phyloP scores from a whole-genome alignment of 148 eudicot species.

The Vaccinium macrocarpon region DNA sequence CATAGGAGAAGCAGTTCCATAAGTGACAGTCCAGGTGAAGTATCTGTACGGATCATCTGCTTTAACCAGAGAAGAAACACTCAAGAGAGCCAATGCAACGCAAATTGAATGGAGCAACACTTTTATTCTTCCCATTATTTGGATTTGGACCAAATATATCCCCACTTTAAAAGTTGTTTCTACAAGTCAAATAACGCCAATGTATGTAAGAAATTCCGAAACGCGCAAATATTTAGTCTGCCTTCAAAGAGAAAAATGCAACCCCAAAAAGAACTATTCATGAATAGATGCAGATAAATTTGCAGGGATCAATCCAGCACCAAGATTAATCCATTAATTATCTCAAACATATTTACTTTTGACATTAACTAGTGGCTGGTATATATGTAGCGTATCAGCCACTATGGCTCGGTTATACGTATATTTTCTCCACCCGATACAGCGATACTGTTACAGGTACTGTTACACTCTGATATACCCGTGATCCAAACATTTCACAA shows the following conservation, averaged over 20 bases:
- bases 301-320: background rate
- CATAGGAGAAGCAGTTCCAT: slow-evolving; percentile 76
- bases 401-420: too few relatives aligned
- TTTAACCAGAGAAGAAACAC: slow-evolving; percentile 36
- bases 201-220: background rate
- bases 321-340: too few relatives aligned
- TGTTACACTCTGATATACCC: too few relatives aligned
- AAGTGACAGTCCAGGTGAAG: slow-evolving; percentile 82
- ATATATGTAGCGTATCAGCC: too few relatives aligned
- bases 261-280: background rate
- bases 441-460: too few relatives aligned
- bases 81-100: slow-evolving; percentile 31
- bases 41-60: slow-evolving; percentile 72
- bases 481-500: too few relatives aligned
- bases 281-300: background rate
- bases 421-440: too few relatives aligned
- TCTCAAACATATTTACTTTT: too few relatives aligned
- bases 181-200: background rate
- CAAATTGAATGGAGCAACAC: slow-evolving; percentile 7
- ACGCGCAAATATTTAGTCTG: background rate
- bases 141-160: background rate
- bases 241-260: background rate
- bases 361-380: too few relatives aligned
- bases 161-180: background rate
- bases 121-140: slow-evolving; percentile 18